Conservation (phyloP, 164 flowering plant genomes). For the Piper longum region DNA sequence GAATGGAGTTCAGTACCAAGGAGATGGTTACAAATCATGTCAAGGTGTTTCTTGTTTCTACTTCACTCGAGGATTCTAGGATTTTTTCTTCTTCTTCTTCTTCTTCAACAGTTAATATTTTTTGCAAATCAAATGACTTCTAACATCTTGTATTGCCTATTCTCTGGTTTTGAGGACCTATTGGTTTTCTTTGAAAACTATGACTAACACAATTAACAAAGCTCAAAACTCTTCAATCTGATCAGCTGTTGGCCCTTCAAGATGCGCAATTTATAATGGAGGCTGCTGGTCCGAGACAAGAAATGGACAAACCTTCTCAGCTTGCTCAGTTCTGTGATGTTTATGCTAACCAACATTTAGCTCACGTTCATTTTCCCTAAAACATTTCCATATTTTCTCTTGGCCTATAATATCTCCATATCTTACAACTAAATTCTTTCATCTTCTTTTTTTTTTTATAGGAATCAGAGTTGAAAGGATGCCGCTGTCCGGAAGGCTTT, state of each 20-base stretch:
- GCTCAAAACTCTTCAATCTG: background rate
- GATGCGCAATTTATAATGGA: constrained; percentile 71
- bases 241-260: constrained; percentile 73
- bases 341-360: constrained; percentile 5
- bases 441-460: constrained; percentile 5
- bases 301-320: constrained; percentile 49
- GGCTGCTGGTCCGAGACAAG: constrained; percentile 83
- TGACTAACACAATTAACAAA: background rate
- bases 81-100: background rate
- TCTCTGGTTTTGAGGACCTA: background rate
- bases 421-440: background rate
- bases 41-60: constrained; percentile 27
- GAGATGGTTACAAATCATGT: constrained; percentile 79
- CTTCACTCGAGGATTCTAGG: background rate
- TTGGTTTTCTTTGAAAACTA: too few species aligned
- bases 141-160: background rate
- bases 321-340: constrained; percentile 65
- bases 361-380: background rate
- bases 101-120: background rate
- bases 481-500: constrained; percentile 74
- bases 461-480: constrained; percentile 49
- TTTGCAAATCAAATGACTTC: background rate
- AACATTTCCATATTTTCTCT: background rate
- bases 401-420: background rate
- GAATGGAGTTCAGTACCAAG: constrained; percentile 62